phyloP scores from a whole-genome alignment of 2,329 filamentous ascomycete genomes.

The Amauroascus niger region DNA sequence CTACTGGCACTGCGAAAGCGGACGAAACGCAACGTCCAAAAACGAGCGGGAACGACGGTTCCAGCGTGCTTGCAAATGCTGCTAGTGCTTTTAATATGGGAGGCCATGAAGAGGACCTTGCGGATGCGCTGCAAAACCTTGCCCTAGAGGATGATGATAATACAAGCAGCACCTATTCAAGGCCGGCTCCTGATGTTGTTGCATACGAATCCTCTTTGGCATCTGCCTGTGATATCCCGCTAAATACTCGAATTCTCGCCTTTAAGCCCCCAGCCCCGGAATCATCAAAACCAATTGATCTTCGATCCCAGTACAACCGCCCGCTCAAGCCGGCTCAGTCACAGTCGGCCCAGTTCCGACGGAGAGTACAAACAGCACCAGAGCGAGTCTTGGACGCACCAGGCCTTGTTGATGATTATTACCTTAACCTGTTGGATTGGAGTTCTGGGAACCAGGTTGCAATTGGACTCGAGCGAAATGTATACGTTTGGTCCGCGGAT shows the following conservation, averaged over 20 bases:
- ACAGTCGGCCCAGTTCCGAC: slow-evolving; percentile 73
- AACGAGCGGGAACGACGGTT: slow-evolving; percentile 59
- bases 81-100: slow-evolving; percentile 57
- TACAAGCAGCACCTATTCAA: slow-evolving; percentile 51
- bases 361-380: slow-evolving; percentile 85
- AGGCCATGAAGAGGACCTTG: slow-evolving; percentile 55
- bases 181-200: slow-evolving; percentile 74
- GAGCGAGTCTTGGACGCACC: slow-evolving; percentile 95
- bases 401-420: slow-evolving; percentile 95
- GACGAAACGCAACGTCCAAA: slow-evolving; percentile 64
- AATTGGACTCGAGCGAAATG: slow-evolving; percentile 90
- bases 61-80: slow-evolving; percentile 64
- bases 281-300: slow-evolving; percentile 95
- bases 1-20: slow-evolving; percentile 72
- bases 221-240: slow-evolving; percentile 79
- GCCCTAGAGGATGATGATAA: slow-evolving; percentile 67
- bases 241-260: slow-evolving; percentile 89
- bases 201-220: slow-evolving; percentile 90
- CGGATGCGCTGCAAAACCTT: slow-evolving; percentile 68
- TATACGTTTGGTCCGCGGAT: slow-evolving; percentile 98
- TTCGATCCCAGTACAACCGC: slow-evolving; percentile 95
- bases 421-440: slow-evolving; percentile 97
- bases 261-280: slow-evolving; percentile 98
- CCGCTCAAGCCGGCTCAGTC: slow-evolving; percentile 70
- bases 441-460: slow-evolving; percentile 96